These are phyloP conservation scores for Picea engelmannii DNA, from an alignment of 83 land plant genomes.

Conservation along the genomic window DNA sequence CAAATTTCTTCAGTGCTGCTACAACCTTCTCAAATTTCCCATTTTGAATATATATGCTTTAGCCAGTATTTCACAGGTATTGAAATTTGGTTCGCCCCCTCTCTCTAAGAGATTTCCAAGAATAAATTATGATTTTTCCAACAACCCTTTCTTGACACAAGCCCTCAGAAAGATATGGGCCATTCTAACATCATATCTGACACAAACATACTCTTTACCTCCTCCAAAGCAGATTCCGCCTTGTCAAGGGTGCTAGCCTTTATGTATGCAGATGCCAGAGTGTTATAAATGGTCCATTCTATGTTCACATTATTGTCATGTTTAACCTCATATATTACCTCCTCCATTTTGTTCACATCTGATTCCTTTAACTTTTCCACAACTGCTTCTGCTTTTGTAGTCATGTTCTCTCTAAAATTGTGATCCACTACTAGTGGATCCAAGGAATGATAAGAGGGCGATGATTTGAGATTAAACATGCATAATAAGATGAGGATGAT, in stretches of 20 bases:
- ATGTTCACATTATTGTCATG: conserved; percentile 33
- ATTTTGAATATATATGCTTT: conserved; percentile 31
- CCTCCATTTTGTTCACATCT: conserved; percentile 46
- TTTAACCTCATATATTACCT: conserved; percentile 42
- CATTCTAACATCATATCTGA: conserved; percentile 49
- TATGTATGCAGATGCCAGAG: conserved; percentile 52
- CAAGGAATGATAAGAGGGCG: too few species aligned
- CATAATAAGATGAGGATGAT: too few species aligned
- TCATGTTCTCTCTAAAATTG: conserved; percentile 32
- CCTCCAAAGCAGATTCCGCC: conserved; percentile 47
- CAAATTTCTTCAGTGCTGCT: conserved; percentile 36
- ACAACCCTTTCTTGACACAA: conserved; percentile 37
- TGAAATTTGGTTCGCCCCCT: conserved; percentile 50
- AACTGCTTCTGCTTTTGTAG: conserved; percentile 46
- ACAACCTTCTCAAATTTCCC: conserved; percentile 37
- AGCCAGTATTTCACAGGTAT: conserved; percentile 59
- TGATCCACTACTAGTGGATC: too few species aligned
- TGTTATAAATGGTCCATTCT: conserved; percentile 62
- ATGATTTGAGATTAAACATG: too few species aligned
- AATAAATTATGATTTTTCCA: conserved; percentile 37
- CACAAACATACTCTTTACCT: conserved; percentile 37
- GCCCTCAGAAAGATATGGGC: conserved; percentile 42
- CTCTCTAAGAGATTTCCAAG: conserved; percentile 27
- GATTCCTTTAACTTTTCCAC: conserved; percentile 34
- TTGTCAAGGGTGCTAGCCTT: conserved; percentile 46